Evolutionary conservation across 192 early-diverging fungal genomes (phyloP), one percentile per base, ranked within the genome.

Genomic region (Pecoramyces ruminantium): DNA sequence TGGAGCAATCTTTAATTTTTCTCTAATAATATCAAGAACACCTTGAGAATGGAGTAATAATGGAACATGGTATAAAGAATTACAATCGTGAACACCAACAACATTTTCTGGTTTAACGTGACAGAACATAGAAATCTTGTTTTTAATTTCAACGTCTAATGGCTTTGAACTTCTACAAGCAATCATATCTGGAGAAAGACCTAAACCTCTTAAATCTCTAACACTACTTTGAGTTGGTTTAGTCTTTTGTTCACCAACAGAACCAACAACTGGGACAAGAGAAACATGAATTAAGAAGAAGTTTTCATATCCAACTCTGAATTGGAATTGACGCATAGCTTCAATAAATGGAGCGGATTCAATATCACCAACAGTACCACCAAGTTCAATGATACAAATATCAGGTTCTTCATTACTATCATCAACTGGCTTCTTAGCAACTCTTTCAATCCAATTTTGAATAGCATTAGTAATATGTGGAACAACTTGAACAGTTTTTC

Each of bases 321-420:
- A 98, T 86, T 99, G 98, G 92, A 99, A 99, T 87, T 99, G 97
- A 81, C 97, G 94, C 94, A 99, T 96, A 29, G 97, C 97, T 87
- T 99, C 97, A 81, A 98, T 93, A 83, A 98, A 99, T n/a, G 97
- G 97, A 78, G 97, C 96, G 28, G 95, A 96, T 86, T 99, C 97
- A 83, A 99, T 98, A 84, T 99, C 97, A 83, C 97, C 97, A 21
- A 99, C 96, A 77, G 97, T 98, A 79, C 97, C 97, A 84, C 97
- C 97, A 39, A 99, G 88, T 86, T 99, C 97, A 80, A 99, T 92
- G 79, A 99, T 98, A 88, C 97, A 99, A 38, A 98, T 94, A 86
- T 98, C 97, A 67, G 97, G 97, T 80, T 88, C 89, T 83, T 92
- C 85, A 25, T 92, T 94, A 83, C 86, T 84, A 29, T 94, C 90